Evolutionary conservation across 768 basidiomycete species (phyloP).

Genomic region (Pulveroboletus sp.): DNA sequence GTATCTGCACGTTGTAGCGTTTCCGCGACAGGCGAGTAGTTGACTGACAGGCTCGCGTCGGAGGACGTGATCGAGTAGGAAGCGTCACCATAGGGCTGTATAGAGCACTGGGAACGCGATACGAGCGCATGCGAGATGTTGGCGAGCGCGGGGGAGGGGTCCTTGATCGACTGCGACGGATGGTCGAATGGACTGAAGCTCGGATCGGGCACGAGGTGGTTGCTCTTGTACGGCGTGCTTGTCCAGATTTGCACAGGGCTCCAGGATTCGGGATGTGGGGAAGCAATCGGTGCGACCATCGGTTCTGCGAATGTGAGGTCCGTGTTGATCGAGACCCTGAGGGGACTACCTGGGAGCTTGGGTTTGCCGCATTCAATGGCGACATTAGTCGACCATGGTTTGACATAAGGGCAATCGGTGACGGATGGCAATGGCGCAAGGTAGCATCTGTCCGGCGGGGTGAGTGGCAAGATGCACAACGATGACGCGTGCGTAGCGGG

Average conservation of each 20-base stretch:
- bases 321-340: conserved; percentile 14
- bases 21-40: background rate
- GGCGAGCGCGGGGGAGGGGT: conserved; percentile 4
- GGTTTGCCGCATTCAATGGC: conserved; percentile 7
- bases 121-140: conserved; percentile 18
- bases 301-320: conserved; percentile 1
- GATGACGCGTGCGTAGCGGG: conserved; percentile 4
- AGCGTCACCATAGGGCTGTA: conserved; percentile 11
- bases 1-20: background rate
- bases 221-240: conserved; percentile 19
- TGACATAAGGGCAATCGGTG: conserved; percentile 20
- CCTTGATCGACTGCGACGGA: background rate
- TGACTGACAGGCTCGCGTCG: background rate
- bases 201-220: background rate
- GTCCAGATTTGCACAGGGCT: conserved; percentile 19
- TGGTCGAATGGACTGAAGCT: conserved; percentile 1
- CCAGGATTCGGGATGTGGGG: conserved; percentile 13
- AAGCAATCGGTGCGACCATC: conserved; percentile 4
- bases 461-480: conserved; percentile 17
- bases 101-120: conserved; percentile 14
- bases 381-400: conserved; percentile 17
- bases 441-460: conserved; percentile 23
- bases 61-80: conserved; percentile 5
- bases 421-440: conserved; percentile 12
- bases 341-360: conserved; percentile 17